Evolutionary conservation across 129 eudicot species (phyloP).

Genomic region (Arctium minus): DNA sequence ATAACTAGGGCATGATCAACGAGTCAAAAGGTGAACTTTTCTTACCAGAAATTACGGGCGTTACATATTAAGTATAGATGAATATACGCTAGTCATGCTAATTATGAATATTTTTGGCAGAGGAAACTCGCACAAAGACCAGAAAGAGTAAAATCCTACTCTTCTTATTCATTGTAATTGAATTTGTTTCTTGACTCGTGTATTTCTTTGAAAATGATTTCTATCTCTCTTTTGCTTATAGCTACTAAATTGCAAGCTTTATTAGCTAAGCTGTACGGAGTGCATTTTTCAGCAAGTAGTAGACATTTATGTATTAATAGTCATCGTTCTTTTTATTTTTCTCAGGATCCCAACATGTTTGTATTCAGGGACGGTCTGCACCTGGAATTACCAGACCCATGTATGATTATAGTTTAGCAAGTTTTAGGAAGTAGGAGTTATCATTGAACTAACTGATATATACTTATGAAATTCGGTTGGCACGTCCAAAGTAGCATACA

Average conservation of each 20-base stretch:
- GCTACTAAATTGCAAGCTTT: neutral
- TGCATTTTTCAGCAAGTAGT: neutral
- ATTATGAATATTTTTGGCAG: constrained; percentile 30
- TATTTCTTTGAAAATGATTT: neutral
- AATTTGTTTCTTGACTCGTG: neutral
- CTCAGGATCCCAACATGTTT: constrained; percentile 38
- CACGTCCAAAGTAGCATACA: neutral
- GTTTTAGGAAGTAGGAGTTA: neutral
- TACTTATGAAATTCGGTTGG: neutral
- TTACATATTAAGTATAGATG: too few species aligned
- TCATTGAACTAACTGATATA: neutral
- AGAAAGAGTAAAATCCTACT: constrained; percentile 67
- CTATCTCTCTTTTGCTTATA: neutral
- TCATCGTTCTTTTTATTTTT: constrained; percentile 7
- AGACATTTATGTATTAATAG: neutral
- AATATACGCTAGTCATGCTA: too few species aligned
- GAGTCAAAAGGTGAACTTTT: too few species aligned
- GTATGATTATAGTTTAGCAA: neutral
- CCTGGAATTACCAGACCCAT: too few species aligned
- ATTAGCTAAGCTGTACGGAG: neutral
- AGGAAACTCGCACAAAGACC: constrained; percentile 81
- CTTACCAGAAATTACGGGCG: too few species aligned
- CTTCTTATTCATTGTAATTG: neutral
- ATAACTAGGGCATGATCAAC: too few species aligned
- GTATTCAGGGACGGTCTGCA: too few species aligned